Percentiles rank a stretch among this genome's conserved stretches.
Evolutionary conservation across 768 basidiomycete species (phyloP).

Genomic region (Lactifluus hygrophoroides): DNA sequence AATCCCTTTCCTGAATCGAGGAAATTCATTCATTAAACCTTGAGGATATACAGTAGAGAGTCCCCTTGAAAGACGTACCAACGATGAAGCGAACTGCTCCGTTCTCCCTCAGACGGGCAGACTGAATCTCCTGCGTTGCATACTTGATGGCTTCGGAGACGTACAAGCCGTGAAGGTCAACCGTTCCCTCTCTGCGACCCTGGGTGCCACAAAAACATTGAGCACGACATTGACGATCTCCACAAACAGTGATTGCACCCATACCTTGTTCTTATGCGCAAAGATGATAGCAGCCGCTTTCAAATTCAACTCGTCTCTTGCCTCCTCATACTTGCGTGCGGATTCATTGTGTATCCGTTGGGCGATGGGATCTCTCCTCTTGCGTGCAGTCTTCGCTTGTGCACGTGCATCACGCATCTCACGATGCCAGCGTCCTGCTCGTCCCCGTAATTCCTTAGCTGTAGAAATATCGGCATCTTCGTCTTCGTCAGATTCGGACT

Average conservation of each 20-base stretch:
- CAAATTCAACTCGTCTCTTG: not conserved
- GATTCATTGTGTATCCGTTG: not conserved
- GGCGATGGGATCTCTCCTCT: not conserved
- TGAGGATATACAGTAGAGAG: not conserved
- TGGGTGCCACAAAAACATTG: not conserved
- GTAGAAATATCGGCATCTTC: too few relatives aligned
- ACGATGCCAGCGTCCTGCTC: not conserved
- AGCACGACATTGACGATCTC: not conserved
- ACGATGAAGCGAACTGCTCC: not conserved
- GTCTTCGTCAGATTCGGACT: not conserved
- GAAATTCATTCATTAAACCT: not conserved
- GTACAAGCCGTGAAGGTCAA: conserved; percentile 12
- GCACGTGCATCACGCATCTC: not conserved
- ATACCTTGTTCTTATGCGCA: conserved; percentile 11
- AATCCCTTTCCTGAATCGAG: not conserved
- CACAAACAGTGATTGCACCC: not conserved
- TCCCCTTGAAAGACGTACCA: not conserved
- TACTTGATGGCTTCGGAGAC: conserved; percentile 1
- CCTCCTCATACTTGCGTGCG: not conserved
- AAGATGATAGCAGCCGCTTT: conserved; percentile 1
- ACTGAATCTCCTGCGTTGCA: not conserved
- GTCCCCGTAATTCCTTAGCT: not conserved
- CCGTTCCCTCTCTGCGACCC: not conserved
- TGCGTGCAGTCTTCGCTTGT: not conserved
- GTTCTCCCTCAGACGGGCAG: not conserved